Base-by-base conservation (phyloP, 306 rosid species). In the Trifolium repens region DNA sequence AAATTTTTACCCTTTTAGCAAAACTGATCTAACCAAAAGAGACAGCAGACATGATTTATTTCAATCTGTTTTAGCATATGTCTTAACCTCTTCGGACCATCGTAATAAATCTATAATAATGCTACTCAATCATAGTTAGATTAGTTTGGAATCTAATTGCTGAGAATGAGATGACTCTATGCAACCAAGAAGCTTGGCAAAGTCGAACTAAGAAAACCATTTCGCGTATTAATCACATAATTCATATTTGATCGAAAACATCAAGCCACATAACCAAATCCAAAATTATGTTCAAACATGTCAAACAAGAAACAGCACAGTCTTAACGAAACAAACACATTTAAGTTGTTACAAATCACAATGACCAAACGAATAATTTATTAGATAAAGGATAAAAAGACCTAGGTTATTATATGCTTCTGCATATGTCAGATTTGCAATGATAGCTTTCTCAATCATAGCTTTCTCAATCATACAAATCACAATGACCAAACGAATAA, bases 331-430 rank as follows among this genome's bases (percentile, higher is more conserved):
- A 75, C 55, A 55, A n/a, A 16, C 74, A 26, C 37, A 19, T 73
- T 32, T 19, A 60, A 65, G 68, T 34, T 49, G 11, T 62, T 24
- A 9, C 6, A 43, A 77, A 72, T 46, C 46, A 81, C 42, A 57
- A 62, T 17, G 74, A 69, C 32, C 37, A 71, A 22, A 27, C 32
- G 4, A 27, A 3, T 27, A 27, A 3, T 1, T 27, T 27, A 3
- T 50, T 13, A 34, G 73, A 49, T 43, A 60, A 58, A n/a, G 35
- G 71, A 71, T 17, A 54, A 46, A 67, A 69, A 72, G 46, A 94
- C 99, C 99, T 87, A 92, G 86, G 84, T 94, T 94, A 83, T 94
- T 94, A 81, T 92, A 94, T 13, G 99, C 99, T 81, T 94, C 99
- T 37, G 98, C 97, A 79, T 94, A 92, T 67, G 99, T 90, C 8